Base-by-base conservation (phyloP, 768 basidiomycete species). In the Rhodocollybia butyracea region DNA sequence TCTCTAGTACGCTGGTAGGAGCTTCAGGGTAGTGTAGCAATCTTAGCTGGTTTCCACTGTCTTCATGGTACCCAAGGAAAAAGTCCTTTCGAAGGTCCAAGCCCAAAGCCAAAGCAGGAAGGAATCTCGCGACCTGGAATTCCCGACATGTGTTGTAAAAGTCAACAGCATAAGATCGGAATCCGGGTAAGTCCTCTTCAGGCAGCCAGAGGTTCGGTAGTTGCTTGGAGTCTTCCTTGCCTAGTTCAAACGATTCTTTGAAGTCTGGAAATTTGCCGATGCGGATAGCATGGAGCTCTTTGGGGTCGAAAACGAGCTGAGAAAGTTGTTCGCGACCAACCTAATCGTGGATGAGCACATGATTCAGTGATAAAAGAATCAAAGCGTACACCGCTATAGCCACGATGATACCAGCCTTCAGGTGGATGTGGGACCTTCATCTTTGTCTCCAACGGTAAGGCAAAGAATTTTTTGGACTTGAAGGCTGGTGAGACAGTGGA, bases 11-110 rank as follows among this genome's bases (percentile, higher is more conserved):
- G 27, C 63, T 57, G 3, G 61, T 65, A 3, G 63, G 63, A 2
- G 69, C 69, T 27, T 61, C 66, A 38, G 74, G 76, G 56, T 77
- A 77, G 51, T 74, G 74, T 43, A 77, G 59, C 4, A 77, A 61
- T 11, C 76, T 68, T 30, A 77, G 60, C 45, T 75, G 73, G 57
- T 75, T 73, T 22, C 71, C 69, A 7, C 56, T 61, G 0, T 52
- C 61, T 8, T 57, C 51, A 51, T 75, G 73, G 48, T 64, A 65
- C 11, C 60, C 29, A 1, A 57, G 56, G 55, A 77, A 70, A 53
- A 67, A 69, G 42, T 68, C 68, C 15, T 65, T 65, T 0, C 62
- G 55, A 2, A 74, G 63, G 26, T 60, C 54, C 19, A 77, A 63
- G 1, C 71, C 70, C 10, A 75, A 54, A 1, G 74, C 68, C 26